These are phyloP conservation scores for Cydonia oblonga DNA, from an alignment of 331 rosid species.

Conservation along the genomic window DNA sequence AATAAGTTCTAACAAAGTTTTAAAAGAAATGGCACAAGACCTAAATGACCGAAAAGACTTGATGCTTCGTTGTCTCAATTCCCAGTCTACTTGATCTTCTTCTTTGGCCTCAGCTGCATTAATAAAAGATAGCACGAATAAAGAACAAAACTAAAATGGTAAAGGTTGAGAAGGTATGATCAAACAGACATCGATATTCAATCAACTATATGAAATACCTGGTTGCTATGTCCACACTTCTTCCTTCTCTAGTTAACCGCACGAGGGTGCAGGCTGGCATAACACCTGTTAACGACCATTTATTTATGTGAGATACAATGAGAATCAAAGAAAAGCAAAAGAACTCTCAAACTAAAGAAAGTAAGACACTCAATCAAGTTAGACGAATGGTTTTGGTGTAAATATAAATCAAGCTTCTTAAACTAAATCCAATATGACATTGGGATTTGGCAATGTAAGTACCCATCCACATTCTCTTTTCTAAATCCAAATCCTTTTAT, in stretches of 20 bases:
- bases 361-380: not conserved
- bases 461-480: too few species aligned
- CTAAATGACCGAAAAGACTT: slow-evolving; percentile 4
- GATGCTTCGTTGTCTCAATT: not conserved
- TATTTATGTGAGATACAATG: not conserved
- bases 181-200: too few species aligned
- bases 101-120: slow-evolving; percentile 98
- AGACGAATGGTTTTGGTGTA: not conserved
- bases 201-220: slow-evolving; percentile 28
- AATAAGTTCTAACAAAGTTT: not conserved
- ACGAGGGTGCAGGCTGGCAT: slow-evolving; percentile 95
- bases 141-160: not conserved
- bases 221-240: slow-evolving; percentile 99
- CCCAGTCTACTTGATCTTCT: slow-evolving; percentile 81
- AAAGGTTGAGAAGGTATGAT: not conserved
- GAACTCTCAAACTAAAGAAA: not conserved
- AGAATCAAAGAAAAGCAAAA: not conserved
- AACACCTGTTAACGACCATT: slow-evolving; percentile 42
- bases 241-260: slow-evolving; percentile 99
- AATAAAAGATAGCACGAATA: not conserved
- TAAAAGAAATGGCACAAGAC: slow-evolving; percentile 4
- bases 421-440: too few species aligned
- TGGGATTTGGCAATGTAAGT: too few species aligned
- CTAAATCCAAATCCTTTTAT: too few species aligned
- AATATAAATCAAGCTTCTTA: too few species aligned